Base-by-base conservation (phyloP, 202 grass and related monocot species). In the Zizania palustris region DNA sequence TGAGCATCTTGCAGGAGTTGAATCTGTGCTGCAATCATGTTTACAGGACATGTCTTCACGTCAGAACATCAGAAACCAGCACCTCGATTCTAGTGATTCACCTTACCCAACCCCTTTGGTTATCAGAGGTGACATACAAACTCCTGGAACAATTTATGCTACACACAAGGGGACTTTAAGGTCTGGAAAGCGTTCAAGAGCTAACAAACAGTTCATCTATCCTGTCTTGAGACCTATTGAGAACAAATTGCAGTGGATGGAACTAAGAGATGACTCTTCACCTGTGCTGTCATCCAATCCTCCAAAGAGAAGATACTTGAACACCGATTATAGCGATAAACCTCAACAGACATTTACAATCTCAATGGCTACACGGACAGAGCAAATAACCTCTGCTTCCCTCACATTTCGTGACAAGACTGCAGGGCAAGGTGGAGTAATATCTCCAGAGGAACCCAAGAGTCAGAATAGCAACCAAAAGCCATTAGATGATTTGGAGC, bases 61-160 rank as follows among this genome's bases (percentile, higher is more conserved):
- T 67, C 60, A 73, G 63, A 71, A 59, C 18, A 50, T 49, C 5
- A 50, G 1, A 28, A 86, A 83, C 70, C 67, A 85, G 5, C 36
- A 35, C 15, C 46, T 18, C 14, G 76, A 75, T 51, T 76, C 57
- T 50, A 85, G 11, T 34, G 75, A 80, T 74, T 83, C 82, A 41
- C 85, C 91, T 57, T 83, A 74, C 65, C 75, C 82, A 35, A 90
- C 91, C 13, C 91, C 91, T 12, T 33, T 93, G 41, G 40, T 78
- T 21, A 44, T 88, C 9, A 85, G 78, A 21, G 75, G 69, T 62
- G 88, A 93, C 15, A 60, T 90, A 18, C 49, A 88, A 45, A 93
- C 85, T 22, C 85, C 91, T 18, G 85, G 74, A 58, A 89, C 78
- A 63, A 9, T 80, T 37, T 78, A 78, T 33, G 68, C 82, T 20